phyloP scores from a whole-genome alignment of 768 basidiomycete species.

The Psilocybe subaeruginosa region DNA sequence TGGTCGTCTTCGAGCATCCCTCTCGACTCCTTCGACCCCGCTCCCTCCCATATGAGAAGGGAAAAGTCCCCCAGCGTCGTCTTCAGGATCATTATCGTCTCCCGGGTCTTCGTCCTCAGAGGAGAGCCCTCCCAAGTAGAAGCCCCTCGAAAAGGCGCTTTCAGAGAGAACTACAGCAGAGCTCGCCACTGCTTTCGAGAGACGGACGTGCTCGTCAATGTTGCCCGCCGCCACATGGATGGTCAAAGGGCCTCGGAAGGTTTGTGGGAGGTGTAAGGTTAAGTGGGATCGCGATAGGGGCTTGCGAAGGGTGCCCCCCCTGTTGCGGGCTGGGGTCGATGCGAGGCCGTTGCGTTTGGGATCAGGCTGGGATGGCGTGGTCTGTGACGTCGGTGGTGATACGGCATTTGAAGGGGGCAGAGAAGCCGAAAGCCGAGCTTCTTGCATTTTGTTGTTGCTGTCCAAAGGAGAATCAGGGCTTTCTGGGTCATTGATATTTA shows the following conservation, averaged over 20 bases:
- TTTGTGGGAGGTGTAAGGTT: conserved; percentile 40
- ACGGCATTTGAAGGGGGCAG: not conserved
- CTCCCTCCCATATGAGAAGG: not conserved
- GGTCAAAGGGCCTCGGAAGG: conserved; percentile 44
- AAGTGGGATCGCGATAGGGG: conserved; percentile 19
- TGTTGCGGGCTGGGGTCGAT: not conserved
- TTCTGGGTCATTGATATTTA: conserved; percentile 19
- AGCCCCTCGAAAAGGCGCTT: conserved; percentile 31
- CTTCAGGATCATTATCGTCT: not conserved
- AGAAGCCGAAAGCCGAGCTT: not conserved
- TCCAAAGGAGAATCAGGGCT: conserved; percentile 15
- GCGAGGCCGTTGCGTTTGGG: not conserved
- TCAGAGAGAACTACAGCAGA: conserved; percentile 37
- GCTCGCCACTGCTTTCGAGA: conserved; percentile 31
- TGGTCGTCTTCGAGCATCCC: not conserved
- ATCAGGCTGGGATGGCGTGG: not conserved
- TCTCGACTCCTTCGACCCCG: not conserved
- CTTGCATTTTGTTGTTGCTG: not conserved
- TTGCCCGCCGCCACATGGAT: conserved; percentile 39
- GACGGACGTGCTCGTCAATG: conserved; percentile 36
- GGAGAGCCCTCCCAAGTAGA: conserved; percentile 36
- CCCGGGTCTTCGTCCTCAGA: not conserved
- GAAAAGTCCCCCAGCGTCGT: not conserved
- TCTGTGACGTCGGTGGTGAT: not conserved
- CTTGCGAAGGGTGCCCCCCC: not conserved